Evolutionary conservation across 1,139 yeast species (phyloP).

Genomic region (Yamadazyma sp.): DNA sequence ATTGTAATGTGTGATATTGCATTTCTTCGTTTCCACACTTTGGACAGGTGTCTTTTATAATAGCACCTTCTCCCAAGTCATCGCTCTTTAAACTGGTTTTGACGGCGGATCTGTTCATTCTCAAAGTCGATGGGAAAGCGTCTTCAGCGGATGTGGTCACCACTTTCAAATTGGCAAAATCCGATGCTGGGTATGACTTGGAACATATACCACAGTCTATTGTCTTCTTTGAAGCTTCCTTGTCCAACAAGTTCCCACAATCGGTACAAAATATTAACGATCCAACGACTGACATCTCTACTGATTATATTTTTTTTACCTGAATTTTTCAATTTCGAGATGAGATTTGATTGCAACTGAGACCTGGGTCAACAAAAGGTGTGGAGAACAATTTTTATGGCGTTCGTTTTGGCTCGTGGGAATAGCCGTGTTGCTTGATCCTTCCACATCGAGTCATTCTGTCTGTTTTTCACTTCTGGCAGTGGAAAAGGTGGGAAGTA

Average conservation of each 20-base stretch:
- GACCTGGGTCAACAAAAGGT: neutral
- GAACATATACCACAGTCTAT: constrained; percentile 70
- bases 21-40: constrained; percentile 97
- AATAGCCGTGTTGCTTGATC: too few species aligned
- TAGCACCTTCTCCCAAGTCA: constrained; percentile 91
- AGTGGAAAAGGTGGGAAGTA: too few species aligned
- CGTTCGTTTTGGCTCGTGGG: too few species aligned
- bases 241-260: constrained; percentile 87
- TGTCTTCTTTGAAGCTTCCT: constrained; percentile 50
- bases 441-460: too few species aligned
- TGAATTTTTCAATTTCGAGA: constrained; percentile 3
- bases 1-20: constrained; percentile 95
- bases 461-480: too few species aligned
- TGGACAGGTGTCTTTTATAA: constrained; percentile 95
- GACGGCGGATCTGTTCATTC: constrained; percentile 82
- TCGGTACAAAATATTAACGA: constrained; percentile 90
- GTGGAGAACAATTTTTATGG: neutral
- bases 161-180: constrained; percentile 79
- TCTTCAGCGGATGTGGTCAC: constrained; percentile 82
- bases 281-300: constrained; percentile 86
- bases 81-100: constrained; percentile 76
- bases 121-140: constrained; percentile 87
- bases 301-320: constrained; percentile 6
- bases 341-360: constrained; percentile 5
- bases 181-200: constrained; percentile 53